These are phyloP conservation scores for Diaporthe ampelina DNA, from an alignment of 2,329 filamentous ascomycete genomes.

Conservation along the genomic window DNA sequence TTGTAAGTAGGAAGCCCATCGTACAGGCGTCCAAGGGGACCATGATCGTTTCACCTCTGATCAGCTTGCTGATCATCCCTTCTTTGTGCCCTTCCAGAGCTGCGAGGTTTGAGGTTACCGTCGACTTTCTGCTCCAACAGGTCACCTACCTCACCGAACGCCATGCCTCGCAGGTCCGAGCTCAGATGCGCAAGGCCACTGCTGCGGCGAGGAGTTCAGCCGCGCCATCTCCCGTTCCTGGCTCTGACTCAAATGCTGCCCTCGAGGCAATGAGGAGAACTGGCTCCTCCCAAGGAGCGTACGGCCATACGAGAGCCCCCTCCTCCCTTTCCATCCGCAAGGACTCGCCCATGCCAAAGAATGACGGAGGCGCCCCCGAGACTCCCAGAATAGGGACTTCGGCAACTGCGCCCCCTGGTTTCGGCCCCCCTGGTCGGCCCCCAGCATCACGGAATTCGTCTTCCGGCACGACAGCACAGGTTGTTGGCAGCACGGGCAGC, in stretches of 20 bases:
- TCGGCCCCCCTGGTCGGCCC: slow-evolving; percentile 53
- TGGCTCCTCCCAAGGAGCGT: slow-evolving; percentile 53
- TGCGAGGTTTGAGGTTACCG: slow-evolving; percentile 83
- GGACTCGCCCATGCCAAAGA: slow-evolving; percentile 67
- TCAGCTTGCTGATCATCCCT: not conserved
- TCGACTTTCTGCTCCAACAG: slow-evolving; percentile 92
- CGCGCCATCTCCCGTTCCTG: slow-evolving; percentile 69
- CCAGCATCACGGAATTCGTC: slow-evolving; percentile 64
- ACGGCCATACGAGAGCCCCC: slow-evolving; percentile 58
- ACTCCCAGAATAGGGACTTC: slow-evolving; percentile 56
- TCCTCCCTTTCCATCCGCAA: slow-evolving; percentile 71
- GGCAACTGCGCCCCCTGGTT: slow-evolving; percentile 40
- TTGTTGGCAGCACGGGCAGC: slow-evolving; percentile 31
- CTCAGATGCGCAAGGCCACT: slow-evolving; percentile 84
- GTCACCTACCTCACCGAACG: slow-evolving; percentile 94
- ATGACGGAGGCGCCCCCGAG: slow-evolving; percentile 59
- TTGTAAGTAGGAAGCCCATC: slow-evolving; percentile 67
- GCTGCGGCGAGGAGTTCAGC: slow-evolving; percentile 67
- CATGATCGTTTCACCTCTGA: not conserved
- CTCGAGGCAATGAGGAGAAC: slow-evolving; percentile 65
- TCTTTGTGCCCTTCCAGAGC: slow-evolving; percentile 64
- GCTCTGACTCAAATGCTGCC: slow-evolving; percentile 58
- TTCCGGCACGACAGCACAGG: slow-evolving; percentile 56
- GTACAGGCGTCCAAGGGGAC: slow-evolving; percentile 32
- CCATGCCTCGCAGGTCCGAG: slow-evolving; percentile 89